These are phyloP conservation scores for Rhododendron vialii DNA, from an alignment of 148 eudicot genomes.

Conservation along the genomic window DNA sequence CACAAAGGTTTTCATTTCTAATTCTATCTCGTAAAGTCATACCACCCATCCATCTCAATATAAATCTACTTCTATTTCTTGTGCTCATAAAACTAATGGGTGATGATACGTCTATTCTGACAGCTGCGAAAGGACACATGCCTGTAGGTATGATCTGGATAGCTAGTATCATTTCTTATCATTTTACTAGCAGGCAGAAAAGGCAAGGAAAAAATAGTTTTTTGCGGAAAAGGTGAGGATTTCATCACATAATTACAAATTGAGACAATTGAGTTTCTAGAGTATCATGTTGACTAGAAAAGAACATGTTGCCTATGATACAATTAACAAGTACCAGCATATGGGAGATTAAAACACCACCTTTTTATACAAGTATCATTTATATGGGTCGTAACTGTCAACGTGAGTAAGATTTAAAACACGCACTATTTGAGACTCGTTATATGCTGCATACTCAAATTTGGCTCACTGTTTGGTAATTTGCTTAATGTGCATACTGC, in stretches of 20 bases:
- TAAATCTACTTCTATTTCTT: background rate
- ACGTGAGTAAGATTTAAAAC: background rate
- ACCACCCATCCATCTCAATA: background rate
- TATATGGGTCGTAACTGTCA: background rate
- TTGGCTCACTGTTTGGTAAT: background rate
- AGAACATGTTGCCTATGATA: background rate
- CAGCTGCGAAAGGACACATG: background rate
- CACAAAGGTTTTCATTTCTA: background rate
- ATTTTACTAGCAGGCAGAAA: background rate
- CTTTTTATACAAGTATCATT: background rate
- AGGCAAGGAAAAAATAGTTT: background rate
- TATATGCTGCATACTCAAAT: background rate
- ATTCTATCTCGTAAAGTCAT: background rate
- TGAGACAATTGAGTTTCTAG: background rate
- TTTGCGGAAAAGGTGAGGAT: background rate
- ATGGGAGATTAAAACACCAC: background rate
- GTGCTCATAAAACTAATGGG: background rate
- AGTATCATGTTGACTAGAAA: background rate
- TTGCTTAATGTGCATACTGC: background rate
- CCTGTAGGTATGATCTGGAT: background rate
- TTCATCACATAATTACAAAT: background rate
- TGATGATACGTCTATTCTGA: background rate
- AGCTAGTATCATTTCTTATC: background rate
- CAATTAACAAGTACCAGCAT: background rate
- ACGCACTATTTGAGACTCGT: background rate